Evolutionary conservation across 73 alveolate genomes (phyloP).

Genomic region (Tetrahymena elliotti): DNA sequence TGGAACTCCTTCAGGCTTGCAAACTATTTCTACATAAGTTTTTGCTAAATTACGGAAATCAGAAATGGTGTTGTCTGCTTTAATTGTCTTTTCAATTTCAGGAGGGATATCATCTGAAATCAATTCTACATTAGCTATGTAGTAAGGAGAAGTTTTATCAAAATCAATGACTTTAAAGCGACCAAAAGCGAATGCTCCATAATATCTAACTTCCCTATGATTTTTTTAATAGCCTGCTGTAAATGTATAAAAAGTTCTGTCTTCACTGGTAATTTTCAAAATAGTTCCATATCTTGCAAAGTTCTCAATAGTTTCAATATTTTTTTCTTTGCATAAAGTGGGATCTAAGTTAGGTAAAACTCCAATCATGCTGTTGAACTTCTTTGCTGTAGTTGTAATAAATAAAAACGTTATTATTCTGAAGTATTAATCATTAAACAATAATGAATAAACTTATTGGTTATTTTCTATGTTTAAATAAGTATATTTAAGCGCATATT

Average conservation of each 20-base stretch:
- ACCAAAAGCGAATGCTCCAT: background rate
- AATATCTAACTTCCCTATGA: background rate
- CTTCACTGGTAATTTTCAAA: background rate
- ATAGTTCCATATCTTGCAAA: background rate
- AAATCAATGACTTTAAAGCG: background rate
- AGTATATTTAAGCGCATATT: background rate
- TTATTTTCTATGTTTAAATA: background rate
- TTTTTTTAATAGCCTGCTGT: background rate
- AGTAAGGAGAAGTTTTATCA: background rate
- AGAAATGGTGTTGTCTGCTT: background rate
- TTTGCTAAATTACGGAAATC: background rate
- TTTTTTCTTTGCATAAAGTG: background rate
- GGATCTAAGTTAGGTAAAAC: background rate
- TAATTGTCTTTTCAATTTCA: background rate
- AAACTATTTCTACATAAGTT: constrained; percentile 7
- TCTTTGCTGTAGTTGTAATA: background rate
- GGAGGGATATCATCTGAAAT: background rate
- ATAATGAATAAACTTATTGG: background rate
- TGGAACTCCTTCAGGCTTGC: constrained; percentile 8
- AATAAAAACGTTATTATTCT: background rate
- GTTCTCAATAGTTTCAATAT: background rate
- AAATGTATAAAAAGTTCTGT: background rate
- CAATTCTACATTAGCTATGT: background rate
- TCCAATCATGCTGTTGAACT: background rate
- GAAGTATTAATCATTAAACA: background rate